Base-by-base conservation (phyloP, 1,284 basidiomycete genomes). In the Taiwanofungus camphoratus region DNA sequence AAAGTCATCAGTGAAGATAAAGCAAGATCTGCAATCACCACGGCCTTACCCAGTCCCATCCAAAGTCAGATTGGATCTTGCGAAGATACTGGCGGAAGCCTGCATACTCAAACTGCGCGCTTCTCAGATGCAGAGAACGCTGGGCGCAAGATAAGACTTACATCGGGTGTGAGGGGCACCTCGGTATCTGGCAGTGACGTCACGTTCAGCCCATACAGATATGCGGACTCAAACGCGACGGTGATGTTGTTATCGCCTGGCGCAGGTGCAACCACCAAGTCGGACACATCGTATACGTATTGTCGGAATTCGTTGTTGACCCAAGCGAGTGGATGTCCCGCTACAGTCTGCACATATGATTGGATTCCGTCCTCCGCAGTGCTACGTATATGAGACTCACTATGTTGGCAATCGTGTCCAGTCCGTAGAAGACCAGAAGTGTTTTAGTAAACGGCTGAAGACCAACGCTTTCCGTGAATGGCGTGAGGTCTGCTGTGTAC, bases 341-440 rank as follows among this genome's bases (percentile, higher is more conserved):
- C 70, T 11, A 81, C 59, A 7, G 68, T 74, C 76, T 77, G 36
- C 5, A 31, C 12, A 15, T 19, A 34, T 37, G 4, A 34, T 12
- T 12, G 19, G 12, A 26, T 18, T 5, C 32, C 33, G 36, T 11
- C 23, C 11, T n/a, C 23, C 16, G 31, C 13, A 18, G 3, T 27
- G 21, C 4, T 16, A 12, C 18, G 4, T 7, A 36, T 6, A 42
- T 12, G 9, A 24, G 4, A 50, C 63, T 30, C 38, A 68, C 66
- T 40, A 80, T 74, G 40, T 75, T 77, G 7, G 75, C 74, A 38
- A 80, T 65, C 0, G 76, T 78, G 54, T 81, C 77, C 27, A 82
- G 65, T 3, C 77, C 78, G 40, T 77, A 71, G 55, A 81, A 79
- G 12, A 78, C 68, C n/a, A 82, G 62, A 20, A 78, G 57, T 1